These are phyloP conservation scores for Davidsoniella eucalypti DNA, from an alignment of 2,329 filamentous ascomycete genomes.

Conservation along the genomic window DNA sequence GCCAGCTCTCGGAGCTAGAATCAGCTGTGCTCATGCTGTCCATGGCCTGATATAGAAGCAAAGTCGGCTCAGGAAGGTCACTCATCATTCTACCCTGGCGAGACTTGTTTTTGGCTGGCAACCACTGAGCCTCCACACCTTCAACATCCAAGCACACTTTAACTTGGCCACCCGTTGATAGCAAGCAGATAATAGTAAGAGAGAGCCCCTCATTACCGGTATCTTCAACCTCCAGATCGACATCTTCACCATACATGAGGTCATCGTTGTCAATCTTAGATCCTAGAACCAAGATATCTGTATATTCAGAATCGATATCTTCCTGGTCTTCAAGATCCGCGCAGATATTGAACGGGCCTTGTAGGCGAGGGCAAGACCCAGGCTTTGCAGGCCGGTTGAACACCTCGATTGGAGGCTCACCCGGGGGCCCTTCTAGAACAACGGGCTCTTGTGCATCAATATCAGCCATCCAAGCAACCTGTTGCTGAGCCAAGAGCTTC, in stretches of 20 bases:
- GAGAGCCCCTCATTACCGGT: constrained; percentile 43
- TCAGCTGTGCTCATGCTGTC: constrained; percentile 41
- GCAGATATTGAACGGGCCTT: constrained; percentile 44
- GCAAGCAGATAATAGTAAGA: constrained; percentile 39
- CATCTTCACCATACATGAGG: constrained; percentile 47
- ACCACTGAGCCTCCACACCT: constrained; percentile 49
- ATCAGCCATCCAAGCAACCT: constrained; percentile 51
- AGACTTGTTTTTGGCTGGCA: constrained; percentile 38
- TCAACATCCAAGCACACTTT: constrained; percentile 45
- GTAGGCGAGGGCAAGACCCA: constrained; percentile 40
- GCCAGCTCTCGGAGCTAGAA: constrained; percentile 41
- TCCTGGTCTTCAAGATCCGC: constrained; percentile 39
- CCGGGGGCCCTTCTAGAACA: constrained; percentile 31
- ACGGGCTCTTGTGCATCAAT: constrained; percentile 45
- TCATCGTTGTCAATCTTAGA: constrained; percentile 43
- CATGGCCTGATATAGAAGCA: constrained; percentile 46
- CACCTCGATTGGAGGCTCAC: constrained; percentile 36
- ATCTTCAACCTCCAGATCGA: constrained; percentile 40
- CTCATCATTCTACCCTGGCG: constrained; percentile 26
- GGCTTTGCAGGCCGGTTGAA: constrained; percentile 41
- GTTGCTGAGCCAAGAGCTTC: constrained; percentile 44
- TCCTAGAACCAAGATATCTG: constrained; percentile 46
- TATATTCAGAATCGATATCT: constrained; percentile 38
- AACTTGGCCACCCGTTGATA: constrained; percentile 44
- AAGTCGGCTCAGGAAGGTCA: constrained; percentile 26